Conservation (phyloP, 441 rosid species). For the Brassica hybrid region DNA sequence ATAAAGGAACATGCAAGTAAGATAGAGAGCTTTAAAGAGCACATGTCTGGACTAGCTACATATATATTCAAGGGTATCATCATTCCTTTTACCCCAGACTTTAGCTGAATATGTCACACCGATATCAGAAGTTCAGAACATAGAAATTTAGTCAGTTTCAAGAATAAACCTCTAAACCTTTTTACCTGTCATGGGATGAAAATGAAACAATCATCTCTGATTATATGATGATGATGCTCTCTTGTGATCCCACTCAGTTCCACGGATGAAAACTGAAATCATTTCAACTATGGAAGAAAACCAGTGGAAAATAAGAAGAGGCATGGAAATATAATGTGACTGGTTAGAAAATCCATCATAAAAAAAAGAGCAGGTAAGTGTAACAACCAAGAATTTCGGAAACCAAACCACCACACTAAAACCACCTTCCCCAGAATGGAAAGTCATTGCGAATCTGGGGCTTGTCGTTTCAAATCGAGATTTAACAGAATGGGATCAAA, state of each 20-base stretch:
- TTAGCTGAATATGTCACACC: neutral
- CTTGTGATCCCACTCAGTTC: conserved; percentile 13
- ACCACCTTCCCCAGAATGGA: conserved; percentile 2
- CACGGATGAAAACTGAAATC: conserved; percentile 6
- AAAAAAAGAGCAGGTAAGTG: neutral
- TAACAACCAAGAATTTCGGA: no score
- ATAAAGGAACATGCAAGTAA: neutral
- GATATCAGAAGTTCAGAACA: conserved; percentile 4
- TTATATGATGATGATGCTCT: neutral
- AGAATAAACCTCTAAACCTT: neutral
- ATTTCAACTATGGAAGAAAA: conserved; percentile 24
- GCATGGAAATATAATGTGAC: neutral
- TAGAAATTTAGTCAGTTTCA: neutral
- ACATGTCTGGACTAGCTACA: conserved; percentile 15
- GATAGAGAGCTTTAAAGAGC: neutral
- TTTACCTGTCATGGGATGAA: conserved; percentile 20
- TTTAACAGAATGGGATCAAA: conserved; percentile 6
- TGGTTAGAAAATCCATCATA: neutral
- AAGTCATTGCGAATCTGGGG: neutral
- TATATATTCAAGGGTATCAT: neutral
- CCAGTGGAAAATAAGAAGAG: neutral
- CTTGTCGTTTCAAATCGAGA: neutral
- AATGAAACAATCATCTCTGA: conserved; percentile 13
- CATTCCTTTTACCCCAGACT: neutral
- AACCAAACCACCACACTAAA: conserved; percentile 8